phyloP scores from a whole-genome alignment of 2,329 filamentous ascomycete genomes.

The Fusarium mexicanum region DNA sequence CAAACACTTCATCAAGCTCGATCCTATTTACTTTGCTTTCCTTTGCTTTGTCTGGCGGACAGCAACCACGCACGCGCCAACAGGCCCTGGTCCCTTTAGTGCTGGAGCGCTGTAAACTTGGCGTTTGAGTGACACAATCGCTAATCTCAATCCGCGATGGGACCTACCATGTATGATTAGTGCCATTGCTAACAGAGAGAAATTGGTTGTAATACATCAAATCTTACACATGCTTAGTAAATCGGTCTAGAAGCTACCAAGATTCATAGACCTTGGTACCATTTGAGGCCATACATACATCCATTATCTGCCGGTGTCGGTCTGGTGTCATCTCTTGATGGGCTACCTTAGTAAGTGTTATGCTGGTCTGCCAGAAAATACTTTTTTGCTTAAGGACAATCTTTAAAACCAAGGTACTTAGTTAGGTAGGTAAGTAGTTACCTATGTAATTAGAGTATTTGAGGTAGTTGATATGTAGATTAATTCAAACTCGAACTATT shows the following conservation, averaged over 20 bases:
- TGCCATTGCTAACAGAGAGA: neutral
- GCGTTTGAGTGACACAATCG: conserved; percentile 5
- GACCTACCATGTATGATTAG: neutral
- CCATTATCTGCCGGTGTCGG: neutral
- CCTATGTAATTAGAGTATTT: neutral
- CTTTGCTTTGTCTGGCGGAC: conserved; percentile 4
- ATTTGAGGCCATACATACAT: neutral
- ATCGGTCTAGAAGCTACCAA: neutral
- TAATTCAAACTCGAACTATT: neutral
- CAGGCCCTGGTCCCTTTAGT: conserved; percentile 16
- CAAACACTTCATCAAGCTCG: neutral
- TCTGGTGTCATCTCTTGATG: neutral
- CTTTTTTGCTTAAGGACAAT: neutral
- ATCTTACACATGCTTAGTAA: neutral
- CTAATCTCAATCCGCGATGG: neutral
- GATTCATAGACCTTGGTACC: neutral
- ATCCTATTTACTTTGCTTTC: conserved; percentile 16
- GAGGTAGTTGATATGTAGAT: neutral
- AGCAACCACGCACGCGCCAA: conserved; percentile 33
- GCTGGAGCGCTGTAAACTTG: conserved; percentile 10
- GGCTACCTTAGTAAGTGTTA: neutral
- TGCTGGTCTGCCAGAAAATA: neutral
- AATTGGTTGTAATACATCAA: neutral
- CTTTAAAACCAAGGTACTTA: neutral
- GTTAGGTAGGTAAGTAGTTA: neutral